phyloP scores from a whole-genome alignment of 2,329 filamentous ascomycete species.

The Bipolaris cookei region DNA sequence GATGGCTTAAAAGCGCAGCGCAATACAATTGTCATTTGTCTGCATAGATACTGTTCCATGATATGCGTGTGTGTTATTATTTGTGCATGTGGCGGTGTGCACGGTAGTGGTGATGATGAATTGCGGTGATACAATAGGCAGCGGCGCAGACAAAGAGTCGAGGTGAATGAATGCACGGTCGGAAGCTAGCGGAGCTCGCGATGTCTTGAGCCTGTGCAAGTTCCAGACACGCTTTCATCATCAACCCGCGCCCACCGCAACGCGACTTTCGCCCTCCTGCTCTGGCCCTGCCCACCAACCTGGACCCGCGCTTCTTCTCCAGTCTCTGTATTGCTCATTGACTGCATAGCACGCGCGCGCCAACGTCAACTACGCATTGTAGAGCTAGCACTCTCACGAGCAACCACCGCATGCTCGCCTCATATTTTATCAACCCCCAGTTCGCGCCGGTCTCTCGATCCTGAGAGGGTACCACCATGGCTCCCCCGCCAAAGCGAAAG shows the following conservation, averaged over 20 bases:
- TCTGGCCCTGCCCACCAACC: not conserved
- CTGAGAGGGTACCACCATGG: constrained; percentile 51
- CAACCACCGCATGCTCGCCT: constrained; percentile 39
- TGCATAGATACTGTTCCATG: not conserved
- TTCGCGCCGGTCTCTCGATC: constrained; percentile 36
- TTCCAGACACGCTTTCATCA: constrained; percentile 20
- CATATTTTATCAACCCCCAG: constrained; percentile 25
- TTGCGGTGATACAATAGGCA: not conserved
- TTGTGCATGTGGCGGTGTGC: not conserved
- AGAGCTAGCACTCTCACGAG: constrained; percentile 14
- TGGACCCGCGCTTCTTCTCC: not conserved
- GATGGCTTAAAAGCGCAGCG: constrained; percentile 3
- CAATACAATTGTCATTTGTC: constrained; percentile 9
- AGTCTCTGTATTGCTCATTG: not conserved
- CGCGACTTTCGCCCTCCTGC: constrained; percentile 11
- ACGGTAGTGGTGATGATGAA: not conserved
- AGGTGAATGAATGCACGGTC: constrained; percentile 9
- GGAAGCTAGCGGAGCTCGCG: constrained; percentile 9
- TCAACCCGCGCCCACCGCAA: constrained; percentile 15
- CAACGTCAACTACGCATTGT: constrained; percentile 1
- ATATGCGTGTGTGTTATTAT: not conserved
- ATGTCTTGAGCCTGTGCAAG: constrained; percentile 16
- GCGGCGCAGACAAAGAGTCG: not conserved
- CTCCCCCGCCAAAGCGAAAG: constrained; percentile 64
- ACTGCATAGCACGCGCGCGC: constrained; percentile 3